Conservation (phyloP, 2,329 filamentous ascomycete species). For the Knoxdaviesia capensis region DNA sequence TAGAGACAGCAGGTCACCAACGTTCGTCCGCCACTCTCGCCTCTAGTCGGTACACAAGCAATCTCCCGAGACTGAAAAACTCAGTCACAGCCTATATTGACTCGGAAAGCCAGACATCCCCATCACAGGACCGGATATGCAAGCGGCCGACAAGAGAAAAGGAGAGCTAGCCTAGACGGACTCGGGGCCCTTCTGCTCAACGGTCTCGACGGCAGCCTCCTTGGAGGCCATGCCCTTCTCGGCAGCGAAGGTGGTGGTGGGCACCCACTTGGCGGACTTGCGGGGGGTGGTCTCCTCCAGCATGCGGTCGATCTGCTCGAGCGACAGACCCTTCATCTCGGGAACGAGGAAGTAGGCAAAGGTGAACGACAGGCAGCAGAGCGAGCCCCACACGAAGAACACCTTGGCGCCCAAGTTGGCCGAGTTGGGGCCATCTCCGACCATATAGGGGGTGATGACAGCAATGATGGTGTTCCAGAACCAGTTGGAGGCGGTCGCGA, state of each 20-base stretch:
- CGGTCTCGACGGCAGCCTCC: background rate
- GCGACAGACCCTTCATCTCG: constrained; percentile 56
- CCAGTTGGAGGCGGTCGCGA: constrained; percentile 83
- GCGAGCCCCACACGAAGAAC: constrained; percentile 57
- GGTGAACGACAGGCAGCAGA: constrained; percentile 37
- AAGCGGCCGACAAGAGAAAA: background rate
- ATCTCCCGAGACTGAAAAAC: too few species aligned
- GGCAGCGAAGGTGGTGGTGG: constrained; percentile 45
- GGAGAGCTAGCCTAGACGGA: background rate
- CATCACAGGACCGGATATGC: background rate
- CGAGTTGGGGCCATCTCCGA: constrained; percentile 26
- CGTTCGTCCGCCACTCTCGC: too few species aligned
- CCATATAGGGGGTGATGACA: constrained; percentile 57
- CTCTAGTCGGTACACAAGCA: too few species aligned
- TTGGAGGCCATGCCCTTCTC: constrained; percentile 9
- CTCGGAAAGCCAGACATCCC: too few species aligned
- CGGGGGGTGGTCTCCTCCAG: constrained; percentile 69
- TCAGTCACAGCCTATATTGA: too few species aligned
- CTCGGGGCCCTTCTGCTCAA: background rate
- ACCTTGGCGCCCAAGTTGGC: constrained; percentile 49
- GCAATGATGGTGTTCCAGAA: constrained; percentile 62
- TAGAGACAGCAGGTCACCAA: too few species aligned
- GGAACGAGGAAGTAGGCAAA: constrained; percentile 58
- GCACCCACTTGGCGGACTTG: constrained; percentile 58
- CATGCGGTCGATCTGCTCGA: constrained; percentile 73